Percentiles rank a stretch among this genome's conserved stretches.
These are phyloP conservation scores for Pisolithus microcarpus DNA, from an alignment of 768 basidiomycete species.

Conservation along the genomic window DNA sequence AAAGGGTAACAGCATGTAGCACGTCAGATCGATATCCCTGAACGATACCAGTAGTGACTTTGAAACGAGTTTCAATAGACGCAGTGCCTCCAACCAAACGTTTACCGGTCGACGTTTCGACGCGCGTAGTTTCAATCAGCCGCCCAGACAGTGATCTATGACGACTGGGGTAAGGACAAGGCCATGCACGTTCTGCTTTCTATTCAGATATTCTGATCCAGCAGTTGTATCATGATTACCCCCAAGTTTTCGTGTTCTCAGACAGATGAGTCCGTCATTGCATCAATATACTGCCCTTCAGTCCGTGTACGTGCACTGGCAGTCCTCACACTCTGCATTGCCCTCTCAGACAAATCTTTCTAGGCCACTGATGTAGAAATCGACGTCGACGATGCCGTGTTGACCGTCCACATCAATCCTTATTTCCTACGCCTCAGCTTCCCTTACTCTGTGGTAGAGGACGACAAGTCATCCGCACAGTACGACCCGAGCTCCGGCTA, in stretches of 20 bases:
- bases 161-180: no score
- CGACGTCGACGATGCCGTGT: constrained; percentile 59
- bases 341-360: constrained; percentile 7
- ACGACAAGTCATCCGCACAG: constrained; percentile 55
- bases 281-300: constrained; percentile 65
- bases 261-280: constrained; percentile 44
- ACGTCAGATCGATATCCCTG: no score
- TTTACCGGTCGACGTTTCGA: not conserved
- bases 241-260: constrained; percentile 69
- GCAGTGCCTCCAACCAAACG: no score
- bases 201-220: not conserved
- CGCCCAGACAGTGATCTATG: not conserved
- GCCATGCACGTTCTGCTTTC: no score
- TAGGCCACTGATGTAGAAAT: constrained; percentile 83
- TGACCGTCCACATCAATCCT: constrained; percentile 74
- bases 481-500: constrained; percentile 79
- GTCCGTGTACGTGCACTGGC: constrained; percentile 47
- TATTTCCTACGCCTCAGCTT: constrained; percentile 82
- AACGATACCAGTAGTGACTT: no score
- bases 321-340: not conserved
- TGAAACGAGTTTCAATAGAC: no score
- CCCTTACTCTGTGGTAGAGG: constrained; percentile 55
- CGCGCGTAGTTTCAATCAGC: not conserved
- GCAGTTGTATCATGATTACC: constrained; percentile 52
- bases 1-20: no score